A percentile compares a stretch with the other conserved stretches of the same genome.
phyloP scores from a whole-genome alignment of 345 rosid genomes.

The Arabis alpina region DNA sequence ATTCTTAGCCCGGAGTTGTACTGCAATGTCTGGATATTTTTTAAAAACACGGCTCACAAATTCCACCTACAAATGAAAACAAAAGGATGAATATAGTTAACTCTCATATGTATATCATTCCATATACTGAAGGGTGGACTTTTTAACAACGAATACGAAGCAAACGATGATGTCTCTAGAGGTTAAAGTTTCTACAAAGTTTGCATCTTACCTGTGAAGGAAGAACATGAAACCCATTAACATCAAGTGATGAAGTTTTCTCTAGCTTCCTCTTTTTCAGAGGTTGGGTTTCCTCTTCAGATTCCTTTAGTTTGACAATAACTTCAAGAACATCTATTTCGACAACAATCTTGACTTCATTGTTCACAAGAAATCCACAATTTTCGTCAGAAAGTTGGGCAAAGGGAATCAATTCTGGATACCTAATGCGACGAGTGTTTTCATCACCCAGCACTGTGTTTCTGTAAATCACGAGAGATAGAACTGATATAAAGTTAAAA shows the following conservation, averaged over 20 bases:
- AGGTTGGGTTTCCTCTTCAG: background rate
- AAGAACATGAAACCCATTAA: slow-evolving; percentile 23
- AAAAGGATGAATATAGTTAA: no score
- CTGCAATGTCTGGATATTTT: slow-evolving; percentile 10
- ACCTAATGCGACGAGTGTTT: no score
- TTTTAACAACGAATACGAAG: background rate
- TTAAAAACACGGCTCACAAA: background rate
- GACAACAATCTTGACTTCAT: slow-evolving; percentile 63
- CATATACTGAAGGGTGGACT: background rate
- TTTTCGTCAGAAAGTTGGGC: background rate
- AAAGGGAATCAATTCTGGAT: background rate
- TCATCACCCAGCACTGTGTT: slow-evolving; percentile 5
- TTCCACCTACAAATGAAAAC: background rate
- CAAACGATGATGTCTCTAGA: no score
- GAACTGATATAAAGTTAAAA: slow-evolving; percentile 43
- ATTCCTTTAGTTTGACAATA: background rate
- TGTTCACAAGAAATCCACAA: slow-evolving; percentile 49
- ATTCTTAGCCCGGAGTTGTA: background rate
- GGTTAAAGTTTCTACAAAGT: background rate
- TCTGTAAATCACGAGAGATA: background rate
- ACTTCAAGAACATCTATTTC: slow-evolving; percentile 47
- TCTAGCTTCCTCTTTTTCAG: no score
- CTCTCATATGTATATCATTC: no score
- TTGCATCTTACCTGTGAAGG: slow-evolving; percentile 12
- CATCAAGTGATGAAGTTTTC: background rate